Base-by-base conservation (phyloP, 2,329 filamentous ascomycete genomes). In the Paraphoma sp. region DNA sequence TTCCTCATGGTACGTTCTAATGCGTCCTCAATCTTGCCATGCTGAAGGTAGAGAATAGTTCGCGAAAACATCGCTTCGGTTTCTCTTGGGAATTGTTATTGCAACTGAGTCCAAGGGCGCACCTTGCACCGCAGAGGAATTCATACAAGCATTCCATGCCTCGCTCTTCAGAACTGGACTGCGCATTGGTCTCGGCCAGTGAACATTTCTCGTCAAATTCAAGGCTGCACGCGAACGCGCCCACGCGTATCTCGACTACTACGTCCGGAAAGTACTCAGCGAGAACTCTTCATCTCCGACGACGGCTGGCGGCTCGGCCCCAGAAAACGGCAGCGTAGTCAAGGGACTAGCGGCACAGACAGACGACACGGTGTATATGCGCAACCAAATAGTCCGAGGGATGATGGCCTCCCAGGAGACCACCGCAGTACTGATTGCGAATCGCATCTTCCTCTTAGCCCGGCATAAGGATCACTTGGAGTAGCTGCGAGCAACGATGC, bases 341-440 rank as follows among this genome's bases (percentile, higher is more conserved):
- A 12, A 14, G 8, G 31, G 41, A 8, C 42, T 42, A 10, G 28
- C 49, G 70, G 65, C 7, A 65, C 70, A 75, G 48, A 80, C 78
- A 12, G 69, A 64, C 12, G 76, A 80, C 48, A 71, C 69, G 1
- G 59, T 64, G 9, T 69, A 70, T 48, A 67, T 80, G 16, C 74
- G 74, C 28, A 70, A 67, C 36, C 75, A 80, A 54, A 60, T 79
- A 5, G 65, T 80, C 38, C 79, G 78, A 65, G 78, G 77, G 58
- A 45, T 72, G 31, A 67, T 73, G 41, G 70, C 68, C 14, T 63
- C 67, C 23, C 60, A 68, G 16, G 69, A 69, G 36, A 72, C 69
- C 4, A 71, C 64, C 8, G 65, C 69, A 6, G 57, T 48, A 11
- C 56, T 71, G 6, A 57, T 72, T 0, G 57, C 50, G 18, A 72